phyloP scores from a whole-genome alignment of 2,329 filamentous ascomycete species.

The Aspergillus sclerotialis region DNA sequence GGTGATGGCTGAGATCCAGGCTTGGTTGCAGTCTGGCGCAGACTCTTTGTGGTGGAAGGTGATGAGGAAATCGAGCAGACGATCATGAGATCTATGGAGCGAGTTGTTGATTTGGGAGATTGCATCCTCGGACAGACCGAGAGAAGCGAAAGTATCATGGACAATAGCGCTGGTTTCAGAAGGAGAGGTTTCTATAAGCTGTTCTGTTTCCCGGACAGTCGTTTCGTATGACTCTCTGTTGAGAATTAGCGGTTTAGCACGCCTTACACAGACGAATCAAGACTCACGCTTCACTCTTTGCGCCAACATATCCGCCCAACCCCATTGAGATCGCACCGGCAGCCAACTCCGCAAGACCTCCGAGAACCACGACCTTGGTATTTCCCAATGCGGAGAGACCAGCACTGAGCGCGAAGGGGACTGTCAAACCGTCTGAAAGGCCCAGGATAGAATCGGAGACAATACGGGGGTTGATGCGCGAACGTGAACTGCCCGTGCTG shows the following conservation, averaged over 20 bases:
- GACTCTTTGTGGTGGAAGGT: constrained; percentile 42
- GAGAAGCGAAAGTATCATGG: constrained; percentile 34
- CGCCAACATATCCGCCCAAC: constrained; percentile 64
- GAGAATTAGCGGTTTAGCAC: neutral
- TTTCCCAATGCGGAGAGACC: constrained; percentile 57
- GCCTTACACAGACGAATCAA: neutral
- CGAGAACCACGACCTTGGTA: constrained; percentile 62
- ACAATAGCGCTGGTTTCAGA: constrained; percentile 33
- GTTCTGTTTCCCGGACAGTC: constrained; percentile 37
- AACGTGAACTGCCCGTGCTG: constrained; percentile 17
- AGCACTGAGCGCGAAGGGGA: constrained; percentile 71
- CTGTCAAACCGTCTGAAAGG: constrained; percentile 70
- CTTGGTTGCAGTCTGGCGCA: constrained; percentile 38
- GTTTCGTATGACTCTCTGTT: constrained; percentile 40
- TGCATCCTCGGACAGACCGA: constrained; percentile 31
- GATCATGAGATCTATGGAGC: constrained; percentile 30
- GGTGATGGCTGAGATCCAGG: constrained; percentile 52
- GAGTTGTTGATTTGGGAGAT: constrained; percentile 30
- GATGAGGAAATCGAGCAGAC: constrained; percentile 42
- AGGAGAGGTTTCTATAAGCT: constrained; percentile 32
- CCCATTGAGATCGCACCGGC: constrained; percentile 73
- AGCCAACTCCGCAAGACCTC: constrained; percentile 68
- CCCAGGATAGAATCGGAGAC: constrained; percentile 62
- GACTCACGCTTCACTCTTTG: constrained; percentile 45
- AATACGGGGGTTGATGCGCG: constrained; percentile 36